Conservation (phyloP, 176 grass and related monocot species). For the Lolium perenne region DNA sequence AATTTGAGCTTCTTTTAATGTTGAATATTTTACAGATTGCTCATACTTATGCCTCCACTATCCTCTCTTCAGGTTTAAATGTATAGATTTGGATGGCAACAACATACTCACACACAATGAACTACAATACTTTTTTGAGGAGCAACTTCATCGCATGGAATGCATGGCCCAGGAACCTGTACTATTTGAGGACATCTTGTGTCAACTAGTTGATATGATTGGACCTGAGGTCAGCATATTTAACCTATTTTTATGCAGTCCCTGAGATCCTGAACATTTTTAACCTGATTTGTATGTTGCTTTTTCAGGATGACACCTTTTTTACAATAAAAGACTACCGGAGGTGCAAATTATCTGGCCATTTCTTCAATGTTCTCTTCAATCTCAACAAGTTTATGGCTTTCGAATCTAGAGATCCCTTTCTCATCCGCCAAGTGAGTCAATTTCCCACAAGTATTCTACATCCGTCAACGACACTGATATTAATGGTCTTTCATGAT, state of each 20-base stretch:
- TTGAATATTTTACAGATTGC: constrained; percentile 8
- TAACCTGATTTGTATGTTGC: constrained; percentile 29
- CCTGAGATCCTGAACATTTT: constrained; percentile 27
- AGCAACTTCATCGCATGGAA: constrained; percentile 98
- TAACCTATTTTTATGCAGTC: constrained; percentile 15
- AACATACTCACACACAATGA: constrained; percentile 84
- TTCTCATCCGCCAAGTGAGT: constrained; percentile 95
- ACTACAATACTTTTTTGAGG: constrained; percentile 92
- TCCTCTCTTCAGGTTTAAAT: constrained; percentile 79
- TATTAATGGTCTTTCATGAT: not conserved
- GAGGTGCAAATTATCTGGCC: constrained; percentile 79
- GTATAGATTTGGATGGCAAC: constrained; percentile 95
- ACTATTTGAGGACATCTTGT: constrained; percentile 91
- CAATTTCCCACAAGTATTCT: constrained; percentile 11
- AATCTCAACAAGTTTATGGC: constrained; percentile 98
- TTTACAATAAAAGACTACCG: constrained; percentile 79
- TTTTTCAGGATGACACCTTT: constrained; percentile 70
- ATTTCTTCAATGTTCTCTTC: constrained; percentile 96
- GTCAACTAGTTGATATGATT: constrained; percentile 97
- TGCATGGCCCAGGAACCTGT: constrained; percentile 98
- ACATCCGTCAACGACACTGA: not conserved
- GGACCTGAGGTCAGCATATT: constrained; percentile 69
- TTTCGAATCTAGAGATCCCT: constrained; percentile 95
- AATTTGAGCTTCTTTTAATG: constrained; percentile 15
- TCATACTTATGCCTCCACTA: constrained; percentile 37